A percentile compares a stretch with the other conserved stretches of the same genome.
Evolutionary conservation across 805 yeast genomes (phyloP).

Genomic region (Candida vaughaniae): DNA sequence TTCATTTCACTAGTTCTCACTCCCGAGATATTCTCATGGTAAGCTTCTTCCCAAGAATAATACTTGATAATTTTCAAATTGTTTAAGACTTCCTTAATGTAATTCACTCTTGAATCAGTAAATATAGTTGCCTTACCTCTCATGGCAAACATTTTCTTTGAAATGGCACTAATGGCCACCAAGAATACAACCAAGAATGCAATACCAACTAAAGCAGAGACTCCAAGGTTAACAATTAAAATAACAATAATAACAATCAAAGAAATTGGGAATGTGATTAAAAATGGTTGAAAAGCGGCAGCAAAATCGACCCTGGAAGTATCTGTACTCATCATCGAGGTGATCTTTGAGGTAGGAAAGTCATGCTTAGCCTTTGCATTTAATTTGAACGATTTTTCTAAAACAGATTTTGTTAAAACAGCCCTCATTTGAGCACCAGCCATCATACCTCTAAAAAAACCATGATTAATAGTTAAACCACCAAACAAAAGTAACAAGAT

Average conservation of each 20-base stretch:
- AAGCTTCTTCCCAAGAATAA: conserved; percentile 91
- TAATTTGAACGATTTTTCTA: conserved; percentile 65
- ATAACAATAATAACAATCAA: conserved; percentile 62
- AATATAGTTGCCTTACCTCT: conserved; percentile 58
- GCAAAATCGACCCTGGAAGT: conserved; percentile 78
- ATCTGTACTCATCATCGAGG: conserved; percentile 80
- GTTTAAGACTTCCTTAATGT: conserved; percentile 74
- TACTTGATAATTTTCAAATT: conserved; percentile 80
- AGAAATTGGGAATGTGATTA: conserved; percentile 63
- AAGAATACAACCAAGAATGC: conserved; percentile 56
- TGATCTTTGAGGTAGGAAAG: conserved; percentile 68
- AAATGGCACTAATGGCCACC: conserved; percentile 41
- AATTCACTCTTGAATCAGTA: conserved; percentile 76
- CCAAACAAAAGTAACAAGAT: conserved; percentile 26
- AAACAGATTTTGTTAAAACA: conserved; percentile 64
- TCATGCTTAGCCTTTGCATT: conserved; percentile 56
- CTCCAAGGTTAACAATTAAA: conserved; percentile 68
- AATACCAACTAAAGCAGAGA: conserved; percentile 68
- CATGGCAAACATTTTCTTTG: conserved; percentile 51
- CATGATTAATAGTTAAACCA: conserved; percentile 52
- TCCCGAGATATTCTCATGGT: conserved; percentile 51
- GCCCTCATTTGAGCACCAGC: conserved; percentile 74
- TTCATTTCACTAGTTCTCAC: conserved; percentile 63
- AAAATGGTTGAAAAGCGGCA: conserved; percentile 62
- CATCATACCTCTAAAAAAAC: conserved; percentile 57